Percentiles rank a stretch among this genome's conserved stretches.
Evolutionary conservation across 1,139 yeast species (phyloP).

Genomic region (Suhomyces chickasaworum): DNA sequence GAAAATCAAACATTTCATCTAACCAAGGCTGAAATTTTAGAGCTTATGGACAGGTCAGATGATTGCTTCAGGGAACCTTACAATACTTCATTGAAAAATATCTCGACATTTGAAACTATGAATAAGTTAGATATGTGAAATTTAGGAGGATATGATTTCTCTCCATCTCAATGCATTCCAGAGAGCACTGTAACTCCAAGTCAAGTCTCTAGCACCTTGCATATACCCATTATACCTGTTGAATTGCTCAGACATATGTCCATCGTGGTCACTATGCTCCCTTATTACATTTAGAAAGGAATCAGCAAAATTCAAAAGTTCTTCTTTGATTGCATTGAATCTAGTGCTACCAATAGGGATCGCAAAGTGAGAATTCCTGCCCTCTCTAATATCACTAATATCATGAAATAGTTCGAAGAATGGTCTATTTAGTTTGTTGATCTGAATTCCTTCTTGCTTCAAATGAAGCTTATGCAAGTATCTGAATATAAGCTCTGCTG

Average conservation of each 20-base stretch:
- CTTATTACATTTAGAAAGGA: conserved; percentile 72
- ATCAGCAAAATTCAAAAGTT: conserved; percentile 65
- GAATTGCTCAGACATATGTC: conserved; percentile 87
- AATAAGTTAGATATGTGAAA: conserved; percentile 27
- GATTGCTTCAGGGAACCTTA: conserved; percentile 39
- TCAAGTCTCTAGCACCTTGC: conserved; percentile 84
- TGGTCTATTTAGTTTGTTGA: conserved; percentile 28
- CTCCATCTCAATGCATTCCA: conserved; percentile 75
- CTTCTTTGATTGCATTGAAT: conserved; percentile 46
- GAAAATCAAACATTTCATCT: conserved; percentile 1
- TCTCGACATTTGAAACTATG: conserved; percentile 56
- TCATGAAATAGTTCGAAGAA: conserved; percentile 37
- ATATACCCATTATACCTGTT: conserved; percentile 77
- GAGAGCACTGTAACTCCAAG: conserved; percentile 89
- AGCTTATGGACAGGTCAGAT: conserved; percentile 55
- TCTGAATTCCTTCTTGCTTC: conserved; percentile 27
- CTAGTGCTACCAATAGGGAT: conserved; percentile 45
- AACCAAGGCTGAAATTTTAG: conserved; percentile 19
- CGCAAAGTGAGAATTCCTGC: conserved; percentile 4
- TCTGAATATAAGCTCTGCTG: conserved; percentile 60
- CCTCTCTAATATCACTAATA: conserved; percentile 12
- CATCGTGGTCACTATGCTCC: conserved; percentile 71
- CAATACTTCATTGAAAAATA: conserved; percentile 34
- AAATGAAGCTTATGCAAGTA: conserved; percentile 30
- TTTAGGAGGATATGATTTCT: conserved; percentile 20